These are phyloP conservation scores for Chlorophyllum brunneum DNA, from an alignment of 768 basidiomycete genomes.

Conservation along the genomic window DNA sequence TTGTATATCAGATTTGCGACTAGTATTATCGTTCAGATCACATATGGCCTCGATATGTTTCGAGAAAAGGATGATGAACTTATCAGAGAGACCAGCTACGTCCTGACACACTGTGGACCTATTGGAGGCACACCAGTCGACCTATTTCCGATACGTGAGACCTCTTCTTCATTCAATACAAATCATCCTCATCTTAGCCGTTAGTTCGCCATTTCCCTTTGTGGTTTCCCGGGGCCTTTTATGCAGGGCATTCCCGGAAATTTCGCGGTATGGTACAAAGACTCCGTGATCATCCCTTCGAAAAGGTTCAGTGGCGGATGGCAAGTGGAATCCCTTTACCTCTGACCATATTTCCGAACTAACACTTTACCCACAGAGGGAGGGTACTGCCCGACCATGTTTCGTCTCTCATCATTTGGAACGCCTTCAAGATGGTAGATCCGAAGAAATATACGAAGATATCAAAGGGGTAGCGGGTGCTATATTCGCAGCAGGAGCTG, in stretches of 20 bases:
- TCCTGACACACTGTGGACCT: not conserved
- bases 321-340: constrained; percentile 1
- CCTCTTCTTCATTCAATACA: not conserved
- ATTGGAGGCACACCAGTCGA: not conserved
- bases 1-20: not conserved
- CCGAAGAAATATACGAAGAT: constrained; percentile 45
- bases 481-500: constrained; percentile 65
- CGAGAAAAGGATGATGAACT: not conserved
- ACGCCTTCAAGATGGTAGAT: constrained; percentile 18
- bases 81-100: not conserved
- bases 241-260: constrained; percentile 13
- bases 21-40: not conserved
- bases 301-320: constrained; percentile 14
- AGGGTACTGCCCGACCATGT: constrained; percentile 32
- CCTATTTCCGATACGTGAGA: constrained; percentile 3
- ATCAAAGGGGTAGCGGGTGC: constrained; percentile 80
- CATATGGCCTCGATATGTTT: constrained; percentile 1
- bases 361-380: not conserved
- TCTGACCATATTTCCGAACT: not conserved
- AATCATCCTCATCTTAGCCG: not conserved
- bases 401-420: constrained; percentile 54
- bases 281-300: constrained; percentile 17
- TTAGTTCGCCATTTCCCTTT: constrained; percentile 20
- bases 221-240: constrained; percentile 21
- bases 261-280: constrained; percentile 2